These are phyloP conservation scores for Rasamsonia emersonii DNA, from an alignment of 2,329 filamentous ascomycete species.

Conservation along the genomic window DNA sequence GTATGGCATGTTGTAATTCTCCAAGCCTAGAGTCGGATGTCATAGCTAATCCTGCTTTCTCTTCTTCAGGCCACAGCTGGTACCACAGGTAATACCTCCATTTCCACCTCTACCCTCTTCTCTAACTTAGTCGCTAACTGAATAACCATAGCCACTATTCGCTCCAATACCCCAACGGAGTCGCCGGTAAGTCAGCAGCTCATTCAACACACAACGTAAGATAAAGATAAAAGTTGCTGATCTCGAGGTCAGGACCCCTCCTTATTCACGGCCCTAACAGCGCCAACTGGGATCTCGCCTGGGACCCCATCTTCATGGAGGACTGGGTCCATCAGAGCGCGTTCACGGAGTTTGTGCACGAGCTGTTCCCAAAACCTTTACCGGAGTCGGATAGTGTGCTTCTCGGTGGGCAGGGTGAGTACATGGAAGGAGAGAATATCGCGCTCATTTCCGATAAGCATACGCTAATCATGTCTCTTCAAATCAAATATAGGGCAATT, in stretches of 20 bases:
- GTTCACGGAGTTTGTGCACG: conserved; percentile 6
- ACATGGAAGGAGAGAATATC: neutral
- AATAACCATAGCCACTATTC: conserved; percentile 5
- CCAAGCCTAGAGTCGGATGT: neutral
- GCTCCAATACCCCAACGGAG: conserved; percentile 2
- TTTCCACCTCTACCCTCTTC: too few relatives aligned
- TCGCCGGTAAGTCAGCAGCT: conserved; percentile 2
- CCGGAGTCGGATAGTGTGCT: conserved; percentile 6
- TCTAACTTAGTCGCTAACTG: too few relatives aligned
- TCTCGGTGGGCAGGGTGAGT: conserved; percentile 1
- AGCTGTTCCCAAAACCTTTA: conserved; percentile 8
- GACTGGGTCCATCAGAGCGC: conserved; percentile 10
- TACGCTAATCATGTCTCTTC: neutral
- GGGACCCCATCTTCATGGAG: conserved; percentile 18
- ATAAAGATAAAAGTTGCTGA: too few relatives aligned
- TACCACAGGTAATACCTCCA: conserved; percentile 2
- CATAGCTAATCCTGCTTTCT: conserved; percentile 20
- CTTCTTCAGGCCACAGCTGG: conserved; percentile 7
- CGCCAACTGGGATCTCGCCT: conserved; percentile 18
- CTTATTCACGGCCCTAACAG: conserved; percentile 21
- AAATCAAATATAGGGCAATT: neutral
- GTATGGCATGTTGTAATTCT: conserved; percentile 17
- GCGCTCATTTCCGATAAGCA: neutral
- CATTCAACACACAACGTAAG: conserved; percentile 9
- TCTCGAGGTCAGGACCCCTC: conserved; percentile 18